Percentiles rank a stretch among this genome's conserved stretches.
phyloP scores from a whole-genome alignment of 2,329 filamentous ascomycete species.

The Sarocladium strictum region DNA sequence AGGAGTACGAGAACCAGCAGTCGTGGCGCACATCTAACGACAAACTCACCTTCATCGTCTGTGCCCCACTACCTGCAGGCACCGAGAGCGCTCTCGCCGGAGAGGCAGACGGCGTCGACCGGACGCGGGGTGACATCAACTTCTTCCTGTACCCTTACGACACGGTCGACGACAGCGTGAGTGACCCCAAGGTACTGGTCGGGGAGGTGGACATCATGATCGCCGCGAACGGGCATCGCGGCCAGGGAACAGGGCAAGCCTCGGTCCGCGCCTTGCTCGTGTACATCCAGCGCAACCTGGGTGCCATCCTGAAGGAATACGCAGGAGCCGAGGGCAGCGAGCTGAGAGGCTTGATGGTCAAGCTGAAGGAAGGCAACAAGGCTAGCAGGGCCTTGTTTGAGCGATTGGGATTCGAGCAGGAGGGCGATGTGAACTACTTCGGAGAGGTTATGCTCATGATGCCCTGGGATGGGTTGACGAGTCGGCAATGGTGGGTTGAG shows the following conservation, averaged over 20 bases:
- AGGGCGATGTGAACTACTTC: constrained; percentile 53
- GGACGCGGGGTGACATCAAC: constrained; percentile 72
- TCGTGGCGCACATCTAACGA: constrained; percentile 78
- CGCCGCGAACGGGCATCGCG: constrained; percentile 50
- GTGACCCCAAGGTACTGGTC: constrained; percentile 26
- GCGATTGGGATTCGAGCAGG: constrained; percentile 44
- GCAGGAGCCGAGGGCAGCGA: constrained; percentile 11
- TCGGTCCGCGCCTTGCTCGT: constrained; percentile 62
- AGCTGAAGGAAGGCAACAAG: constrained; percentile 51
- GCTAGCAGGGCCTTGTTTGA: constrained; percentile 46
- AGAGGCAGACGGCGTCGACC: constrained; percentile 45
- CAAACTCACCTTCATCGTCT: constrained; percentile 90
- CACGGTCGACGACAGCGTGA: constrained; percentile 27
- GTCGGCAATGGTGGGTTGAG: constrained; percentile 18
- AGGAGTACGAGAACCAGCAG: constrained; percentile 88
- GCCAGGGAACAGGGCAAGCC: constrained; percentile 58
- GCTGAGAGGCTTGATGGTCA: constrained; percentile 42
- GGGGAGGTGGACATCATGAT: constrained; percentile 90
- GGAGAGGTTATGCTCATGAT: constrained; percentile 50
- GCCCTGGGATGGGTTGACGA: constrained; percentile 20
- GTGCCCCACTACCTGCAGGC: constrained; percentile 38
- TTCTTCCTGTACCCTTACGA: constrained; percentile 67
- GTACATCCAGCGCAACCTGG: constrained; percentile 55
- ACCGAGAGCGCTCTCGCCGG: constrained; percentile 23
- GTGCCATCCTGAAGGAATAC: constrained; percentile 46